phyloP scores from a whole-genome alignment of 2,329 filamentous ascomycete genomes.

The Blumeriella jaapii region DNA sequence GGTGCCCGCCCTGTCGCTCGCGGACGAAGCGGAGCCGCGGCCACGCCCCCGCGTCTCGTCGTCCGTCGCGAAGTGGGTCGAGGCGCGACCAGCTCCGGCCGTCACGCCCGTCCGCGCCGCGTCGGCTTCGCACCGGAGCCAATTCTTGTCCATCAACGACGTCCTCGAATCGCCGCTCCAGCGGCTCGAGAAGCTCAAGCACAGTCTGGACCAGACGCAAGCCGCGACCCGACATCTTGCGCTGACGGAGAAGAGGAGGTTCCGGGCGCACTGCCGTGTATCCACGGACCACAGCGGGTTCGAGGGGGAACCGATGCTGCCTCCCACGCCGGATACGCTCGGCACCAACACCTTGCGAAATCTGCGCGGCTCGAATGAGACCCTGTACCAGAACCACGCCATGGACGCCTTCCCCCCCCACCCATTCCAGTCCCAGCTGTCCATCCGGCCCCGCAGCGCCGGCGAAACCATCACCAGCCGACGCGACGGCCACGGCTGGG shows the following conservation, averaged over 20 bases:
- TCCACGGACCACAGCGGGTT: constrained; percentile 28
- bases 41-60: constrained; percentile 16
- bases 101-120: constrained; percentile 8
- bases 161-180: constrained; percentile 41
- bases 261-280: no score
- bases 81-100: constrained; percentile 16
- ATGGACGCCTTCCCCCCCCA: constrained; percentile 12
- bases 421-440: constrained; percentile 17
- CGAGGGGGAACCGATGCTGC: constrained; percentile 23
- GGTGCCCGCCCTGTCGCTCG: constrained; percentile 8
- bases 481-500: constrained; percentile 28
- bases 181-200: constrained; percentile 35
- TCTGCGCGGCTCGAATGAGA: constrained; percentile 40
- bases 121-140: constrained; percentile 16
- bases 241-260: no score
- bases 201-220: constrained; percentile 21
- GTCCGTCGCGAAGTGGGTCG: constrained; percentile 26
- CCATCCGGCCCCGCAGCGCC: constrained; percentile 24
- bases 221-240: no score
- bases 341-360: constrained; percentile 29
- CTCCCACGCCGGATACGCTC: constrained; percentile 29
- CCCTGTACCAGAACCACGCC: constrained; percentile 22
- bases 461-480: constrained; percentile 26
- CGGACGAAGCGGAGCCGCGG: constrained; percentile 12
- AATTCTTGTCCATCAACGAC: constrained; percentile 36